Percentiles rank a stretch among this genome's conserved stretches.
These are phyloP conservation scores for Diaporthe caulivora DNA, from an alignment of 2,329 filamentous ascomycete genomes.

Conservation along the genomic window DNA sequence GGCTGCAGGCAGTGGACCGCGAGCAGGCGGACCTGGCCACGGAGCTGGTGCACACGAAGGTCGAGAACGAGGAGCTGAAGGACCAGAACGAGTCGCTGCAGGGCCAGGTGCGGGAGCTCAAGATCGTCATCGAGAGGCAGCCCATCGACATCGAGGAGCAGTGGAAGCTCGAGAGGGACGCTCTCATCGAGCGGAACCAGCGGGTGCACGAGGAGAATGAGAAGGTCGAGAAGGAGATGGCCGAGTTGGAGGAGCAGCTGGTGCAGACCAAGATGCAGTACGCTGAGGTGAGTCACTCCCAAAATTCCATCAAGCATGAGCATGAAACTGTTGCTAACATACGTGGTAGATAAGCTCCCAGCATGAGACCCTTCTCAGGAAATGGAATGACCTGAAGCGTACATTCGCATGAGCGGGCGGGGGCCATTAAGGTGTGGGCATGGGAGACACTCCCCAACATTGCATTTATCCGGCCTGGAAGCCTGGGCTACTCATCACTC, in stretches of 20 bases:
- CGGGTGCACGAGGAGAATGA: conserved; percentile 96
- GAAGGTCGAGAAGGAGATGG: conserved; percentile 87
- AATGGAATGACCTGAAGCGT: conserved; percentile 80
- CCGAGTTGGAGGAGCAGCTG: conserved; percentile 91
- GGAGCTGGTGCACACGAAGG: conserved; percentile 90
- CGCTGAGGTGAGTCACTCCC: conserved; percentile 81
- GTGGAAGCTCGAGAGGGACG: conserved; percentile 87
- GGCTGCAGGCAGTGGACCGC: conserved; percentile 86
- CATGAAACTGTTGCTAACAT: conserved; percentile 26
- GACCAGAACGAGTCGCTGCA: conserved; percentile 92
- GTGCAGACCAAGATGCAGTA: conserved; percentile 95
- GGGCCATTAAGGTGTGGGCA: neutral
- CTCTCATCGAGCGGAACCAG: conserved; percentile 90
- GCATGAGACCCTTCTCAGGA: conserved; percentile 80
- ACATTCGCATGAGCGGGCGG: conserved; percentile 59
- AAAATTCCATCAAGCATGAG: too few species aligned
- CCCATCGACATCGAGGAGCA: conserved; percentile 87
- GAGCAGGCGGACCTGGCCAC: conserved; percentile 94
- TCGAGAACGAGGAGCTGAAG: conserved; percentile 89
- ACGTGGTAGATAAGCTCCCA: conserved; percentile 73
- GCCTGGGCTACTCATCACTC: neutral
- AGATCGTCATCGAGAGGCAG: conserved; percentile 88
- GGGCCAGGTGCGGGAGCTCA: conserved; percentile 86
- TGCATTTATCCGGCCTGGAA: conserved; percentile 16
- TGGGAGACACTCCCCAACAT: too few species aligned